Base-by-base conservation (phyloP, 2,329 filamentous ascomycete genomes). In the Paracamarosporium sp. region DNA sequence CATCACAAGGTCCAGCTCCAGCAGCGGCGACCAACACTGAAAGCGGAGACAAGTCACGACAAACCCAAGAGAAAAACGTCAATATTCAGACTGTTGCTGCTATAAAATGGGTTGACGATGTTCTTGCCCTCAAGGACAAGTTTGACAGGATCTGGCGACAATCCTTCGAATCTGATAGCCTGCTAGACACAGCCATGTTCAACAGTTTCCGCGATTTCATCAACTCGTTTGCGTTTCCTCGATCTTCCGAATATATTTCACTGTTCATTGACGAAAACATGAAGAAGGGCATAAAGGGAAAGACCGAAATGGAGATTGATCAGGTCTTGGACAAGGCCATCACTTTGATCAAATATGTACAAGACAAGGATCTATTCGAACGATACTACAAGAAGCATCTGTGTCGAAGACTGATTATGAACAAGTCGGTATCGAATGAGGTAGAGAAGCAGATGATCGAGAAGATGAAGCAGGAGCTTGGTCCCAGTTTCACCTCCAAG, bases 371-470 rank as follows among this genome's bases (percentile, higher is more conserved):
- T 73, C 83, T 96, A 65, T 97, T 99, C 70, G 94, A 99, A 79
- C 88, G 91, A 4, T 99, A 99, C 77, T 98, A 99, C 81, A 97
- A 98, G 81, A 96, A 96, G 74, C 95, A 99, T 78, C 84, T 99
- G 24, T 94, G 92, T 43, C 90, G 92, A 58, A 88, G 95, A 50
- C 81, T 99, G 40, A 82, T 99, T 17, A 91, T 95, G 79, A 91
- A 90, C 72, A 96, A 95, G 69, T 94, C 92, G 0, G 89, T 96
- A 65, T 96, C 91, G 72, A 89, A 92, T 63, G 94, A 97, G 69
- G 92, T 93, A 0, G 95, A 99, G 78, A 93, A 94, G 74, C 90
- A 95, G 70, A 96, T 99, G 86, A 95, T 99, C 51, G 90, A 89
- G 0, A 91, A 94, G 62, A 97, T 99, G 93, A 98, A 97, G 83